A percentile compares a stretch with the other conserved stretches of the same genome.
These are phyloP conservation scores for Litchi chinensis DNA, from an alignment of 345 rosid genomes.

Conservation along the genomic window DNA sequence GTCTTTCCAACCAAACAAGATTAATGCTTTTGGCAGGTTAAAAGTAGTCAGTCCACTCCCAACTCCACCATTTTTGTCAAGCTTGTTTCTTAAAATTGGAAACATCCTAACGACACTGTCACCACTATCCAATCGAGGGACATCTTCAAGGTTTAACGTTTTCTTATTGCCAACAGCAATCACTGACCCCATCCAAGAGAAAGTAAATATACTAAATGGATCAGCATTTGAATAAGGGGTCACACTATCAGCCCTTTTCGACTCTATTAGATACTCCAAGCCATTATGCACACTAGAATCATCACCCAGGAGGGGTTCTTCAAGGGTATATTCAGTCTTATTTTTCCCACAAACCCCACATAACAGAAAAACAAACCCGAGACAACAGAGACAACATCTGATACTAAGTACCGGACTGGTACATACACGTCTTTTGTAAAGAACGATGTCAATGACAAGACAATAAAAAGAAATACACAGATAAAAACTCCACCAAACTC, in stretches of 20 bases:
- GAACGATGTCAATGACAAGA: constrained; percentile 51
- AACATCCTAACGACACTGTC: constrained; percentile 49
- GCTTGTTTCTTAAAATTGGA: constrained; percentile 41
- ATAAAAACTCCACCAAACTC: constrained; percentile 73
- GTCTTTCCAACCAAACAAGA: constrained; percentile 22
- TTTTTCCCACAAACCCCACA: constrained; percentile 42
- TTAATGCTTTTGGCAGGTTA: constrained; percentile 47
- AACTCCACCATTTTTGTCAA: constrained; percentile 33
- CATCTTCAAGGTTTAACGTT: constrained; percentile 56
- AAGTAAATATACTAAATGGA: constrained; percentile 43
- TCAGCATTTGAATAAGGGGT: constrained; percentile 51
- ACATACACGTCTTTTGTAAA: constrained; percentile 29
- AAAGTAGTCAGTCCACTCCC: constrained; percentile 41
- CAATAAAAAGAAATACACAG: constrained; percentile 58
- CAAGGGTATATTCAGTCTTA: constrained; percentile 28
- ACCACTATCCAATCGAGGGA: constrained; percentile 55
- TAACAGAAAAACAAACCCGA: constrained; percentile 43
- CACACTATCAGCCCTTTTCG: constrained; percentile 37
- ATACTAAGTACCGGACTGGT: constrained; percentile 32
- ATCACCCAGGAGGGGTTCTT: constrained; percentile 51
- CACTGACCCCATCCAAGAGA: constrained; percentile 62
- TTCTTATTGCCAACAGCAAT: constrained; percentile 55
- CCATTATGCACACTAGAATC: neutral
- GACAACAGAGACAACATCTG: constrained; percentile 53
- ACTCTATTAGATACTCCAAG: constrained; percentile 23